Conservation (phyloP, 345 rosid species). For the Melaleuca quinquenervia region DNA sequence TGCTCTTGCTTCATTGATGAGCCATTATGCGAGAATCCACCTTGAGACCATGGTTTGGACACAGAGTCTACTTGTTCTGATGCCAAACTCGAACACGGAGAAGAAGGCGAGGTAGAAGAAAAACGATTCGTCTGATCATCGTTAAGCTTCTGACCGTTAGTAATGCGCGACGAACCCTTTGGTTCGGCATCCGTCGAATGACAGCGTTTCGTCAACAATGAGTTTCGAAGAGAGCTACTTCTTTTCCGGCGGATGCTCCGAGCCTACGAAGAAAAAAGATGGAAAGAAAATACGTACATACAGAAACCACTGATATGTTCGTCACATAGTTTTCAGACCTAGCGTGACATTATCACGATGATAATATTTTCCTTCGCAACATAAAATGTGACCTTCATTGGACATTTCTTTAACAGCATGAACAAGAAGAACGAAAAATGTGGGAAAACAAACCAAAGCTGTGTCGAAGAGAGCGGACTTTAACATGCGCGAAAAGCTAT, state of each 20-base stretch:
- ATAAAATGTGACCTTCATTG: neutral
- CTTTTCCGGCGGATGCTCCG: neutral
- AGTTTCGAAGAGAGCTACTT: neutral
- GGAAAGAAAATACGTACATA: neutral
- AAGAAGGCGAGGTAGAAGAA: neutral
- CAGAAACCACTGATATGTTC: neutral
- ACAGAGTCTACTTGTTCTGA: neutral
- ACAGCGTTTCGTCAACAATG: neutral
- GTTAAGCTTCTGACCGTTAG: neutral
- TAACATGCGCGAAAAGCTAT: constrained; percentile 16
- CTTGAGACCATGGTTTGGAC: neutral
- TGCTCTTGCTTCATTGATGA: neutral
- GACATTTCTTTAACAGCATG: neutral
- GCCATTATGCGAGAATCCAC: neutral
- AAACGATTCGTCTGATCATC: neutral
- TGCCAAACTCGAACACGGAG: neutral
- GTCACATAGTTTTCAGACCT: neutral
- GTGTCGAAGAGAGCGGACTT: constrained; percentile 24
- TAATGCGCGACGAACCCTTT: neutral
- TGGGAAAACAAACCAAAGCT: constrained; percentile 15
- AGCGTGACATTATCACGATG: neutral
- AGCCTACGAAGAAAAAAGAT: neutral
- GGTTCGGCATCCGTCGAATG: neutral
- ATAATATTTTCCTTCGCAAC: neutral
- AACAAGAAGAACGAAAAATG: neutral